Evolutionary conservation across 345 rosid species (phyloP), one percentile per base, ranked within the genome.

Genomic region (Mercurialis annua): DNA sequence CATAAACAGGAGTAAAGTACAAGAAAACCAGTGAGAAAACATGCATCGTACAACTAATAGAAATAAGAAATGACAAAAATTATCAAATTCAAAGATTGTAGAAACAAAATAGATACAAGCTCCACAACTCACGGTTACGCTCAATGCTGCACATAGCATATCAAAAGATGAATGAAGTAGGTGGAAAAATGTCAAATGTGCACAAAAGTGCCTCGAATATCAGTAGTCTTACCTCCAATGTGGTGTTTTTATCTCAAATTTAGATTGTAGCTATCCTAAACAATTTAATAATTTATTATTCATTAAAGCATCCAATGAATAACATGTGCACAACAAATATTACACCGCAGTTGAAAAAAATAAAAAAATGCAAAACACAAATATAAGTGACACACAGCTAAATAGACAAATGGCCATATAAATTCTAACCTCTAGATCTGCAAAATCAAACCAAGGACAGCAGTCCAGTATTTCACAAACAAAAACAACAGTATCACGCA

Each of bases 391-490:
- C 44, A 40, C 11, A 40, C 8, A 40, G 10, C 5, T 20, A 5
- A 20, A n/a, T 29, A 38, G 10, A 38, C 38, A 42, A 52, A 64
- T 20, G 58, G 36, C 50, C 26, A 38, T 31, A 38, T 31, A 72
- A 34, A 46, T 52, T 84, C 92, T 82, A 72, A 85, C 96, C 97
- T 93, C 98, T 60, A 90, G 77, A 74, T 95, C 99, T 56, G 90
- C 88, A 81, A 89, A 89, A 76, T 88, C 92, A 59, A 89, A 94
- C 99, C 99, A 95, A 50, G 98, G 98, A 69, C 96, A 89, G 84
- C 96, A 92, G 76, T 92, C 98, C 71, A 89, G 75, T 80, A 95
- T 92, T 77, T 95, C 99, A 83, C 99, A 95, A 67, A 95, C 92
- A 82, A 95, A 95, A 78, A 90, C 92, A 83, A 95, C 94, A 17